Evolutionary conservation across 257 asterid species (phyloP), one percentile per base, ranked within the genome.

Genomic region (Ehretia macrophylla): DNA sequence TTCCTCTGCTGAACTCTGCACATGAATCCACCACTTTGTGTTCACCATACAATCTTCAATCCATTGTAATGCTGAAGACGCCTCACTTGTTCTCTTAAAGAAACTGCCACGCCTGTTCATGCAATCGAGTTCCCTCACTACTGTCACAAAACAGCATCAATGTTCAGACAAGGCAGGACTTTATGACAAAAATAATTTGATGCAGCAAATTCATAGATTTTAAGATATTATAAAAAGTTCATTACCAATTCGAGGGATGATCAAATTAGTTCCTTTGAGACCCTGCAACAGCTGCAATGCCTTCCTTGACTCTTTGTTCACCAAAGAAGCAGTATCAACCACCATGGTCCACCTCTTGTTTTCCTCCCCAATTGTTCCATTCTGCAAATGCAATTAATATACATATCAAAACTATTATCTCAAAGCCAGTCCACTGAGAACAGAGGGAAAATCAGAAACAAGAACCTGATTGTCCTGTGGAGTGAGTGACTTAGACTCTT

Each of bases 81-180:
- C 94, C 68, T 80, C 86, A 0, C 78, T 76, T 40, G 74, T 79
- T 75, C 88, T 75, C 75, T 75, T 80, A 60, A 85, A 83, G 72
- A 82, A 74, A 64, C 80, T 68, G 39, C 76, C 71, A 10, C 83
- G 83, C 56, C 72, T 84, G 49, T 79, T 67, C 89, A 83, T 75
- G 95, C 92, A 79, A 63, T 88, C 90, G 27, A 91, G 82, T 69
- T 91, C 98, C 75, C 94, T 84, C 44, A 88, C 58, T 60, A 84
- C 98, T 91, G 80, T n/a, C n/a, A 59, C 56, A 8, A 60, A 44
- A 64, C 51, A 37, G 17, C 37, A 65, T 52, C 44, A 54, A 27
- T 61, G 17, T 18, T 45, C 44, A 45, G 62, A 27, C 11, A 48
- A 8, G 38, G 27, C 8, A 51, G 23, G 51, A 19, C 58, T 48